phyloP scores from a whole-genome alignment of 2,329 filamentous ascomycete genomes.

The Colletotrichum trifolii region DNA sequence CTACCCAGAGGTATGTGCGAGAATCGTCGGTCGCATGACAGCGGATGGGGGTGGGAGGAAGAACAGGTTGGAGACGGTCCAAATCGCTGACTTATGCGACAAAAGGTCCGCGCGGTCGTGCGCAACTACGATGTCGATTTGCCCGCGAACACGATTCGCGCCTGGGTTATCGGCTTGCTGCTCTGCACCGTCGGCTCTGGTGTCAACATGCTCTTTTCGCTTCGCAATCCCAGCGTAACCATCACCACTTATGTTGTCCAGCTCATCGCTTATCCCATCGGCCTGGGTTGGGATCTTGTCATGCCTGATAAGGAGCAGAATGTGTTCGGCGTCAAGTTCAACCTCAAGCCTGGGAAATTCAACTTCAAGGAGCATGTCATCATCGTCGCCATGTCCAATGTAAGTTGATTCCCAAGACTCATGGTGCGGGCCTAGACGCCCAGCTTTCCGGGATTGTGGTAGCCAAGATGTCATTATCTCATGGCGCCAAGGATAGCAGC shows the following conservation, averaged over 20 bases:
- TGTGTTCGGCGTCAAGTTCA: slow-evolving; percentile 64
- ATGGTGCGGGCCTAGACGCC: neutral
- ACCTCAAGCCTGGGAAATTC: slow-evolving; percentile 67
- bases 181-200: slow-evolving; percentile 72
- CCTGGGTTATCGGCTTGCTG: slow-evolving; percentile 71
- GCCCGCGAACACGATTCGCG: slow-evolving; percentile 72
- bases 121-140: slow-evolving; percentile 73
- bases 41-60: neutral
- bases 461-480: slow-evolving; percentile 9
- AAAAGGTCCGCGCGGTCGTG: slow-evolving; percentile 71
- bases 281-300: slow-evolving; percentile 64
- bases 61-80: neutral
- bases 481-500: neutral
- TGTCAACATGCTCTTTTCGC: slow-evolving; percentile 70
- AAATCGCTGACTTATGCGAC: slow-evolving; percentile 26
- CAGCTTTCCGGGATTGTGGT: slow-evolving; percentile 1
- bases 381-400: slow-evolving; percentile 73
- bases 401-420: slow-evolving; percentile 46
- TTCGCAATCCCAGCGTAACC: slow-evolving; percentile 67
- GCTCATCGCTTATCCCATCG: slow-evolving; percentile 70
- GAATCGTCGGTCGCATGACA: neutral
- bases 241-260: slow-evolving; percentile 73
- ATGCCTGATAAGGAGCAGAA: slow-evolving; percentile 65
- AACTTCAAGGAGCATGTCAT: slow-evolving; percentile 72
- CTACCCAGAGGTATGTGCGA: slow-evolving; percentile 68